Percentiles rank a stretch among this genome's conserved stretches.
These are phyloP conservation scores for Davidsoniella australis DNA, from an alignment of 2,329 filamentous ascomycete species.

Conservation along the genomic window DNA sequence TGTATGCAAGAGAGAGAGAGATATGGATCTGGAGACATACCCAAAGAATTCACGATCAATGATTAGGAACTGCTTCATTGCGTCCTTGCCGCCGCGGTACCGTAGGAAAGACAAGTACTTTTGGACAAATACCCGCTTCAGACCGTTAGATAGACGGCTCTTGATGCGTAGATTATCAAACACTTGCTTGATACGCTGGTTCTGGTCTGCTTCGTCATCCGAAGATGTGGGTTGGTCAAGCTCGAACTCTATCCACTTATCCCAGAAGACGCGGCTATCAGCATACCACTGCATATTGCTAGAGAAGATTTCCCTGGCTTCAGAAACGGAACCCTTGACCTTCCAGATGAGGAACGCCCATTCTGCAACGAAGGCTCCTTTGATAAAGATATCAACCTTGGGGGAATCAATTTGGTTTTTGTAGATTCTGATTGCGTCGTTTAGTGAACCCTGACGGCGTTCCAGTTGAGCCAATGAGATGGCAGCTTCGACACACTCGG, in stretches of 20 bases:
- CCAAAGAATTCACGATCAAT: slow-evolving; percentile 81
- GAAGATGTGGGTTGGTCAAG: slow-evolving; percentile 58
- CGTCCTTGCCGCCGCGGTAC: slow-evolving; percentile 62
- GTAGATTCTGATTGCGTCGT: slow-evolving; percentile 70
- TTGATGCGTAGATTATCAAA: slow-evolving; percentile 58
- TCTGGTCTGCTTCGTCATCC: slow-evolving; percentile 46
- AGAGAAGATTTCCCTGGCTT: slow-evolving; percentile 68
- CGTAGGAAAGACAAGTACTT: slow-evolving; percentile 72
- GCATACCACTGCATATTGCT: slow-evolving; percentile 71
- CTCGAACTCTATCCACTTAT: slow-evolving; percentile 77
- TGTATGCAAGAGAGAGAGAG: slow-evolving; percentile 1
- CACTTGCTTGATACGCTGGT: slow-evolving; percentile 62
- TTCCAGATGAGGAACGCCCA: slow-evolving; percentile 83
- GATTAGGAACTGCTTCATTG: slow-evolving; percentile 70
- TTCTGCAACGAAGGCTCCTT: slow-evolving; percentile 73
- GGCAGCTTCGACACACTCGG: slow-evolving; percentile 74
- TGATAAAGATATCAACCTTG: slow-evolving; percentile 57
- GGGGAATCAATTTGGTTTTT: slow-evolving; percentile 63
- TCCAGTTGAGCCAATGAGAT: slow-evolving; percentile 74
- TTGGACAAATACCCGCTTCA: slow-evolving; percentile 59
- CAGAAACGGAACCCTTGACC: slow-evolving; percentile 60
- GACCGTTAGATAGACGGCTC: slow-evolving; percentile 48
- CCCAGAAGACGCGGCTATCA: slow-evolving; percentile 80
- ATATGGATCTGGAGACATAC: slow-evolving; percentile 26
- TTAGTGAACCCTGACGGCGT: slow-evolving; percentile 65